Evolutionary conservation across 108 stramenopile genomes (phyloP).

Genomic region (Cylindrotheca fusiformis): DNA sequence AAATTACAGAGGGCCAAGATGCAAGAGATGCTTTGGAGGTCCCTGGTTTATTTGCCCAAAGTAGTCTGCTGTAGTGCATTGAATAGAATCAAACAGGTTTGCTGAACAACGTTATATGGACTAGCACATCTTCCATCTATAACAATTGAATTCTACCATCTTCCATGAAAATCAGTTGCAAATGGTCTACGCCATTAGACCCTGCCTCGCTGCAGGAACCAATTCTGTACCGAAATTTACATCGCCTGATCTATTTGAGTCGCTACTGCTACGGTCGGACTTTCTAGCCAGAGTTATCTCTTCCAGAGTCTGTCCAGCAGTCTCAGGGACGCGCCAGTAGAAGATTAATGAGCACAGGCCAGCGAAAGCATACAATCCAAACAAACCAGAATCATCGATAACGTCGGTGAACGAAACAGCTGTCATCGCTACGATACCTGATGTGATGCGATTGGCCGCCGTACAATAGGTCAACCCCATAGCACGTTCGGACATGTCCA

Average conservation of each 20-base stretch:
- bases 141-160: too few species aligned
- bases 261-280: too few species aligned
- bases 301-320: conserved; percentile 24
- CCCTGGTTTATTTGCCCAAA: conserved; percentile 50
- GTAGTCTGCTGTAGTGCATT: conserved; percentile 25
- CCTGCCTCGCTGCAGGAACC: too few species aligned
- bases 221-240: too few species aligned
- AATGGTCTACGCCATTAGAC: too few species aligned
- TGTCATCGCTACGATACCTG: conserved; percentile 27
- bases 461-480: conserved; percentile 23
- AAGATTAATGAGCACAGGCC: conserved; percentile 14
- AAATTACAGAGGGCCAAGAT: background rate
- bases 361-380: conserved; percentile 19
- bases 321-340: conserved; percentile 23
- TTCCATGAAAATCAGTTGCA: too few species aligned
- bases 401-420: conserved; percentile 15
- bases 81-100: too few species aligned
- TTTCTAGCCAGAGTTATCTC: too few species aligned
- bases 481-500: conserved; percentile 22
- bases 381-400: conserved; percentile 18
- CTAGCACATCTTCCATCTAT: too few species aligned
- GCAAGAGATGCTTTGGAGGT: conserved; percentile 8
- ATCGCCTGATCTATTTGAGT: too few species aligned
- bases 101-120: too few species aligned
- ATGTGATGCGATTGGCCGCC: conserved; percentile 20